Percentiles rank a stretch among this genome's conserved stretches.
These are phyloP conservation scores for Suillus subluteus DNA, from an alignment of 768 basidiomycete species.

Conservation along the genomic window DNA sequence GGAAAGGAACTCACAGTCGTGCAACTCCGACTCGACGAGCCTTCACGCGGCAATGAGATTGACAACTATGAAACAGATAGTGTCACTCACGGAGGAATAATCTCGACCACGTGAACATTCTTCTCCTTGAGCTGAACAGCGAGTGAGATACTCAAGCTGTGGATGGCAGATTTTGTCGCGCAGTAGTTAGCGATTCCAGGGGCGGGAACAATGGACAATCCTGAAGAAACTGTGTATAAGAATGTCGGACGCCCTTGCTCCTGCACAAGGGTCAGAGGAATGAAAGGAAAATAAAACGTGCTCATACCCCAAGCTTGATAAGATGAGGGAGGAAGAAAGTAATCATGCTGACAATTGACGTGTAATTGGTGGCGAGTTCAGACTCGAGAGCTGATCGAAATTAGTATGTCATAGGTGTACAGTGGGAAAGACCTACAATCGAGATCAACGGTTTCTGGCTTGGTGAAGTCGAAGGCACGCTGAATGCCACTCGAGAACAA, in stretches of 20 bases:
- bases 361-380: slow-evolving; percentile 61
- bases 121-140: slow-evolving; percentile 49
- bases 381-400: slow-evolving; percentile 19
- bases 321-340: slow-evolving; percentile 58
- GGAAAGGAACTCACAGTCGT: slow-evolving; percentile 48
- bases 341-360: slow-evolving; percentile 50
- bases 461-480: slow-evolving; percentile 49
- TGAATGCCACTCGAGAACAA: slow-evolving; percentile 59
- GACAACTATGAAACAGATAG: slow-evolving; percentile 11
- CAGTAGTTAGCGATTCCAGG: slow-evolving; percentile 52
- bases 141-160: slow-evolving; percentile 53
- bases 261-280: slow-evolving; percentile 25
- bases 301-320: slow-evolving; percentile 51
- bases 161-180: slow-evolving; percentile 61
- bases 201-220: slow-evolving; percentile 49
- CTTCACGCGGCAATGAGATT: slow-evolving; percentile 30
- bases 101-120: slow-evolving; percentile 57
- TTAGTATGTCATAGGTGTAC: background rate
- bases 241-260: slow-evolving; percentile 47
- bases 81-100: slow-evolving; percentile 57
- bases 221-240: slow-evolving; percentile 56
- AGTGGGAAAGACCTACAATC: slow-evolving; percentile 33
- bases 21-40: slow-evolving; percentile 63
- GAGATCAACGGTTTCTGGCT: slow-evolving; percentile 44
- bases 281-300: background rate